A percentile compares a stretch with the other conserved stretches of the same genome.
These are phyloP conservation scores for Ceratorhiza oryzae-sativae DNA, from an alignment of 1,284 basidiomycete genomes.

Conservation along the genomic window DNA sequence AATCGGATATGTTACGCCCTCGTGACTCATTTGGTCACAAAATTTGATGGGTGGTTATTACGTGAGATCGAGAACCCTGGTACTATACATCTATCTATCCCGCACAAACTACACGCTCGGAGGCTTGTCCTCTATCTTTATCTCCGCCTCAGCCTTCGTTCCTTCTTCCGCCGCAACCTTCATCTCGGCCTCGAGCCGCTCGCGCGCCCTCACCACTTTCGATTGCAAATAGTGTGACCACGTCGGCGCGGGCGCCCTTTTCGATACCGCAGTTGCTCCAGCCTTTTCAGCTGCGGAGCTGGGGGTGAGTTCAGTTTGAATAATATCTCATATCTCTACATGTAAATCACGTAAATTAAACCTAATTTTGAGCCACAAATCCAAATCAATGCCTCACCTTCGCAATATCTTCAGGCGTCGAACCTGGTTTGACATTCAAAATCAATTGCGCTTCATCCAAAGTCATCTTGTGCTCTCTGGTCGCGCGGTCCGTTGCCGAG, in stretches of 20 bases:
- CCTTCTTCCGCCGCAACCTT: conserved; percentile 54
- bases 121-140: conserved; percentile 4
- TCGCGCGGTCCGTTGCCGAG: conserved; percentile 76
- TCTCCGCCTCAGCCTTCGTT: background rate
- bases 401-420: conserved; percentile 70
- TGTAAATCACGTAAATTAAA: conserved; percentile 14
- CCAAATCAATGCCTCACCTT: conserved; percentile 65
- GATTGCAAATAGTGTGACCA: conserved; percentile 94
- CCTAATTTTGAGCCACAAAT: background rate
- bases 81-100: conserved; percentile 38
- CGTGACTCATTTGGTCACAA: conserved; percentile 22
- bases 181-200: conserved; percentile 90
- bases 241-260: conserved; percentile 52
- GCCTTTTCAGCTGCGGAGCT: conserved; percentile 58
- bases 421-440: conserved; percentile 85
- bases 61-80: conserved; percentile 10
- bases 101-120: too few species aligned
- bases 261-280: conserved; percentile 46
- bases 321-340: conserved; percentile 88
- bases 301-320: conserved; percentile 87
- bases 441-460: conserved; percentile 95
- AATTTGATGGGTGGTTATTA: conserved; percentile 34
- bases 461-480: conserved; percentile 89
- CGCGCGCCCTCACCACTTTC: conserved; percentile 92
- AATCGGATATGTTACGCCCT: conserved; percentile 12